Evolutionary conservation across 768 basidiomycete genomes (phyloP).

Genomic region (Podaxis sp.): DNA sequence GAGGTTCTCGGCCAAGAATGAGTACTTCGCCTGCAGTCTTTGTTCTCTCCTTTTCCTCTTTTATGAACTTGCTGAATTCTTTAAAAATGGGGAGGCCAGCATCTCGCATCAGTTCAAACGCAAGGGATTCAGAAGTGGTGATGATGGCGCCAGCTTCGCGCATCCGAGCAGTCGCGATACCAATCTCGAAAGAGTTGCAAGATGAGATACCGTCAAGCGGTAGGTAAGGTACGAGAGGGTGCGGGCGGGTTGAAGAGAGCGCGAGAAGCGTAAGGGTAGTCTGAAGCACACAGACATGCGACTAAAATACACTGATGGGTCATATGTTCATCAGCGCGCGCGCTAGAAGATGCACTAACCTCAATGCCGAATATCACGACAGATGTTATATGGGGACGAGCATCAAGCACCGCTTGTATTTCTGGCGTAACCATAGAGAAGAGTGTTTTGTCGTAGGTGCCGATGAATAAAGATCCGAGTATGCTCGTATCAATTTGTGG

Average conservation of each 20-base stretch:
- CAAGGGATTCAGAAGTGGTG: conserved; percentile 77
- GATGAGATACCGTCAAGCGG: conserved; percentile 83
- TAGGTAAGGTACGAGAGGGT: conserved; percentile 44
- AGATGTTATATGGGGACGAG: conserved; percentile 47
- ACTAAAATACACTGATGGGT: conserved; percentile 39
- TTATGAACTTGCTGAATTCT: conserved; percentile 66
- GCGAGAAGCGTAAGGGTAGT: conserved; percentile 68
- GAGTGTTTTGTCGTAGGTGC: conserved; percentile 69
- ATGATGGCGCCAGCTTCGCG: conserved; percentile 73
- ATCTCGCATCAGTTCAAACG: conserved; percentile 75
- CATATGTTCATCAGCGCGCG: background rate
- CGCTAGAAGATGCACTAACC: conserved; percentile 38
- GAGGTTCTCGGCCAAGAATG: conserved; percentile 18
- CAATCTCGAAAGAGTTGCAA: conserved; percentile 76
- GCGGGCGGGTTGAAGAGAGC: conserved; percentile 24
- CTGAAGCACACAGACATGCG: conserved; percentile 89
- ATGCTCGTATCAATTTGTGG: conserved; percentile 55
- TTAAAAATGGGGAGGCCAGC: conserved; percentile 67
- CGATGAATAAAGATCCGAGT: conserved; percentile 56
- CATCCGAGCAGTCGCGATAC: conserved; percentile 68
- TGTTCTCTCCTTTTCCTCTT: conserved; percentile 73
- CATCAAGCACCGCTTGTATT: conserved; percentile 48
- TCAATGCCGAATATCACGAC: conserved; percentile 88
- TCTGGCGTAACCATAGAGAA: conserved; percentile 87
- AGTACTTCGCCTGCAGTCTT: conserved; percentile 35